Evolutionary conservation across 1,139 yeast genomes (phyloP).

Genomic region (Saccharomyces pastorianus): DNA sequence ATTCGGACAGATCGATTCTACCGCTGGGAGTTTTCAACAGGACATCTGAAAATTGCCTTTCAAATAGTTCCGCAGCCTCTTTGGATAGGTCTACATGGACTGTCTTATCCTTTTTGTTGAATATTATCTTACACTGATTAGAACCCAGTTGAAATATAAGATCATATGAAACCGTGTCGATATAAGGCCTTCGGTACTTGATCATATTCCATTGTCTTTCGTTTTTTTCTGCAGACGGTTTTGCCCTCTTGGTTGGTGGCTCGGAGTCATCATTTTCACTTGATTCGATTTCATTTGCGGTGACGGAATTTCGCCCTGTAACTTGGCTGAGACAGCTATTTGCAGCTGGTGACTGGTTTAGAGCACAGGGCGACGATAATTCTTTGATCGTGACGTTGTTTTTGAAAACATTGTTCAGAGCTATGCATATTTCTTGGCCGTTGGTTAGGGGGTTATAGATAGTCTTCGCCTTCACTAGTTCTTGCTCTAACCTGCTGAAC

Average conservation of each 20-base stretch:
- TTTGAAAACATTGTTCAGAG: slow-evolving; percentile 39
- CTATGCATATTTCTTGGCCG: slow-evolving; percentile 48
- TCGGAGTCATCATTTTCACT: not conserved
- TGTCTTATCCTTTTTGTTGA: slow-evolving; percentile 27
- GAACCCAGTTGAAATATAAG: slow-evolving; percentile 49
- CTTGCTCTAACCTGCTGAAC: slow-evolving; percentile 63
- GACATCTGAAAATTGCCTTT: slow-evolving; percentile 20
- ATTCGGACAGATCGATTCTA: slow-evolving; percentile 7
- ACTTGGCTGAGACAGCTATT: no score
- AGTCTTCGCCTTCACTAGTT: slow-evolving; percentile 44
- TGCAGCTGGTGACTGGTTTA: not conserved
- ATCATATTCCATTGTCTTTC: slow-evolving; percentile 21
- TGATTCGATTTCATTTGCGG: no score
- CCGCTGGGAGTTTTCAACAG: slow-evolving; percentile 7
- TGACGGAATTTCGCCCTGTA: not conserved
- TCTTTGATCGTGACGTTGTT: slow-evolving; percentile 29
- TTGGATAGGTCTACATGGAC: slow-evolving; percentile 29
- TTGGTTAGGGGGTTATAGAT: slow-evolving; percentile 42
- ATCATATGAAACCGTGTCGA: slow-evolving; percentile 43
- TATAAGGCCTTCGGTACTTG: slow-evolving; percentile 50
- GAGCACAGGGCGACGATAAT: not conserved
- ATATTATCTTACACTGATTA: slow-evolving; percentile 20
- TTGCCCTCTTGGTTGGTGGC: slow-evolving; percentile 9
- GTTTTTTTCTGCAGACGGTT: not conserved
- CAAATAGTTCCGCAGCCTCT: slow-evolving; percentile 26